Base-by-base conservation (phyloP, 345 rosid genomes). In the Lagerstroemia speciosa region DNA sequence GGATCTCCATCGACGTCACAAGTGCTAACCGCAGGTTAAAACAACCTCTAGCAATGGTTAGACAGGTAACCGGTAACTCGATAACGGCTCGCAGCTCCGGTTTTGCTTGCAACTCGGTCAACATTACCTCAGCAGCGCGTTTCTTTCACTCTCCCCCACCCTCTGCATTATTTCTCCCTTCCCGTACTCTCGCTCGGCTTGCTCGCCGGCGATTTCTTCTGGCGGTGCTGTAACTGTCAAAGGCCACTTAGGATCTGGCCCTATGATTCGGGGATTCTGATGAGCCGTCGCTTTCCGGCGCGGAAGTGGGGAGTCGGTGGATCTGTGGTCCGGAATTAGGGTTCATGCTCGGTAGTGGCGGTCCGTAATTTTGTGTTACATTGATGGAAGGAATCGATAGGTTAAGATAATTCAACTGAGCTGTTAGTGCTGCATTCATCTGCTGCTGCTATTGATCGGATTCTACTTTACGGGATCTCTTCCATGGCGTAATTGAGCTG, bases 131-230 rank as follows among this genome's bases (percentile, higher is more conserved):
- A 24, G 32, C 67, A 33, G 38, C 60, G 34, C 40, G 55, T 67
- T 5, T 32, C 27, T 62, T 31, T 31, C 61, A 19, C 70, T 46
- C 38, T 31, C 52, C 27, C 33, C n/a, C 26, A 10, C 7, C 15
- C 36, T n/a, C 72, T 36, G n/a, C 32, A 1, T 64, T 4, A 38
- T 3, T 37, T 64, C 26, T 37, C 46, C 15, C 8, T 32, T 45
- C 16, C 46, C 46, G 16, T 41, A 41, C 69, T 41, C 24, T 16
- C 57, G 12, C 27, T 67, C 38, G 20, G 16, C 10, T 1, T n/a
- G 1, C 30, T 6, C 68, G 74, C 58, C 74, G 76, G 74, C 80
- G 46, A 61, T 71, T 37, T 36, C 48, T 52, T 19, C 68, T 61
- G 80, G 34, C 77, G 22, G 36, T 19, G 32, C 33, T 16, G 55